phyloP scores from a whole-genome alignment of 768 basidiomycete genomes.

The Dioszegia crocea region DNA sequence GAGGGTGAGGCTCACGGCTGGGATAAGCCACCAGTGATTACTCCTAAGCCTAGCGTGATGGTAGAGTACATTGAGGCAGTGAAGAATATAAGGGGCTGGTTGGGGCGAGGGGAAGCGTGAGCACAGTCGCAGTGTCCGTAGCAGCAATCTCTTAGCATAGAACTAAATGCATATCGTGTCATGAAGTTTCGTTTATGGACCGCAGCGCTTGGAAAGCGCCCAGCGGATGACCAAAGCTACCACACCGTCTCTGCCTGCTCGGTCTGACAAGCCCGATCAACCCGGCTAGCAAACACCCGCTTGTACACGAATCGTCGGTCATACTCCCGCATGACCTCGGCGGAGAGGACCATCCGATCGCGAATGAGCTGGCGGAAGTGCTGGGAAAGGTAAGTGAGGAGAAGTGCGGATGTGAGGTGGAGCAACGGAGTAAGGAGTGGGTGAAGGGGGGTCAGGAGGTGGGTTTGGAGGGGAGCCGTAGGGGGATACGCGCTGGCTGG shows the following conservation, averaged over 20 bases:
- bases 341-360: constrained; percentile 41
- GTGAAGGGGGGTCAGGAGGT: constrained; percentile 38
- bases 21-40: constrained; percentile 23
- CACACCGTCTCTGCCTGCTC: constrained; percentile 31
- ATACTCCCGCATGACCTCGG: constrained; percentile 50
- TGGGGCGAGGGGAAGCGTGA: too few relatives aligned
- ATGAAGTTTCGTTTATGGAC: neutral
- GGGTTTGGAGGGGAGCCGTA: constrained; percentile 31
- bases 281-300: constrained; percentile 37
- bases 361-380: constrained; percentile 42
- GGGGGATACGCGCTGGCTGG: constrained; percentile 38
- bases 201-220: neutral
- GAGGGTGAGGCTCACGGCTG: constrained; percentile 33
- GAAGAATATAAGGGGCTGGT: constrained; percentile 8
- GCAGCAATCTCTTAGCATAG: too few relatives aligned
- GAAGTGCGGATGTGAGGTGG: constrained; percentile 32
- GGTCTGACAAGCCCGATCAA: constrained; percentile 42
- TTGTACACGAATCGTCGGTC: constrained; percentile 48
- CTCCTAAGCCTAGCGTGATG: constrained; percentile 12
- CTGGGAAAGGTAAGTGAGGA: constrained; percentile 34
- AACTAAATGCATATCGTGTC: neutral
- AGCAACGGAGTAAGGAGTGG: constrained; percentile 36
- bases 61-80: constrained; percentile 15
- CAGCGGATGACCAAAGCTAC: neutral
- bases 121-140: too few relatives aligned